A percentile compares a stretch with the other conserved stretches of the same genome.
Evolutionary conservation across 768 basidiomycete species (phyloP).

Genomic region (Lepiota venenata): DNA sequence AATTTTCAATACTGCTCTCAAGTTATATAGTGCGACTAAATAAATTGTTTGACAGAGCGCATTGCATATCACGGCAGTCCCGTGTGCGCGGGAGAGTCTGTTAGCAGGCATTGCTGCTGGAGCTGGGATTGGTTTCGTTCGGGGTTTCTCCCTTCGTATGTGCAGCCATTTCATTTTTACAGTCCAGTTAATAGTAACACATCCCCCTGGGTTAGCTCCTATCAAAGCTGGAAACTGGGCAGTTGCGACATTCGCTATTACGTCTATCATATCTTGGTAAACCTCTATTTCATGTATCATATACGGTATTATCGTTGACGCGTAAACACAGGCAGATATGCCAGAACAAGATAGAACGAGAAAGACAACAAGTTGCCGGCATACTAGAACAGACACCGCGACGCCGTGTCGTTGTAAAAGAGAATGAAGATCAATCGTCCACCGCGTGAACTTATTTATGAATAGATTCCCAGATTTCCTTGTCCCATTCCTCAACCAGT

Average conservation of each 20-base stretch:
- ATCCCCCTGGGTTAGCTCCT: slow-evolving; percentile 36
- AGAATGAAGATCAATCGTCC: not conserved
- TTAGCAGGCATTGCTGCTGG: slow-evolving; percentile 80
- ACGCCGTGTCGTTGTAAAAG: slow-evolving; percentile 7
- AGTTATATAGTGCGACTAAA: not conserved
- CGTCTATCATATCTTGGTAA: slow-evolving; percentile 71
- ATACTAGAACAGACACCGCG: slow-evolving; percentile 8
- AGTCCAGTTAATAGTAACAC: not conserved
- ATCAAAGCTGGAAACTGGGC: slow-evolving; percentile 79
- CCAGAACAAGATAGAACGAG: slow-evolving; percentile 49
- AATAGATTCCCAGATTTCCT: slow-evolving; percentile 50
- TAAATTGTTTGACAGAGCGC: slow-evolving; percentile 41
- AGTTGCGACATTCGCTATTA: slow-evolving; percentile 64
- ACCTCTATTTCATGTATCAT: not conserved
- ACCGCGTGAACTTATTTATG: slow-evolving; percentile 9
- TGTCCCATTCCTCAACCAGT: slow-evolving; percentile 77
- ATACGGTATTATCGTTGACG: not conserved
- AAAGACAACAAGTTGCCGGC: slow-evolving; percentile 47
- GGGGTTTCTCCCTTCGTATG: slow-evolving; percentile 64
- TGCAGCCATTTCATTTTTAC: slow-evolving; percentile 8
- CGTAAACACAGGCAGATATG: slow-evolving; percentile 53
- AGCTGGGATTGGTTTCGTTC: slow-evolving; percentile 69
- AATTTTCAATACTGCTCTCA: not conserved
- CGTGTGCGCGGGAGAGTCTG: slow-evolving; percentile 74
- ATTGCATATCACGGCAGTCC: slow-evolving; percentile 61